Conservation (phyloP, 192 early-diverging fungal genomes). For the Haplosporangium gracile region DNA sequence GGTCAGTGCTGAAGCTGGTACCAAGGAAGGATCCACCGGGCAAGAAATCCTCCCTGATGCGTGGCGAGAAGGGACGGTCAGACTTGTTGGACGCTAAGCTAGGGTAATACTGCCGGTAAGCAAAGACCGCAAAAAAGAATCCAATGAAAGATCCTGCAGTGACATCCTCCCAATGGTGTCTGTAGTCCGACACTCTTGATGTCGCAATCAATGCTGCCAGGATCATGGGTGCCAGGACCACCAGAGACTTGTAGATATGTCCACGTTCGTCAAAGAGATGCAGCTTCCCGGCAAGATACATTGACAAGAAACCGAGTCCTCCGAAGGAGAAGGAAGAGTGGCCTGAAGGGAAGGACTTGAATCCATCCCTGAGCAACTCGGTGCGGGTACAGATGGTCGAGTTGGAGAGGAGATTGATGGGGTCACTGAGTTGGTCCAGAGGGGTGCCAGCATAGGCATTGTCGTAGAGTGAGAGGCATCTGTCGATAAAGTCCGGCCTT, state of each 20-base stretch:
- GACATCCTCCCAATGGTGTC: conserved; percentile 88
- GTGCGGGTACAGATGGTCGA: conserved; percentile 68
- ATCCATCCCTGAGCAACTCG: conserved; percentile 76
- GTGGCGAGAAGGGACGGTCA: conserved; percentile 43
- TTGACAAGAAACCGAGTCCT: conserved; percentile 74
- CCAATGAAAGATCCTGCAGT: conserved; percentile 69
- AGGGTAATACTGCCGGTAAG: conserved; percentile 80
- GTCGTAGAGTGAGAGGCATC: conserved; percentile 59
- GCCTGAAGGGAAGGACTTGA: conserved; percentile 91
- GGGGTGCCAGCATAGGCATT: conserved; percentile 37
- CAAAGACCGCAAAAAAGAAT: conserved; percentile 69
- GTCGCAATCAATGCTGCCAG: conserved; percentile 72
- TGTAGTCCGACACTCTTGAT: conserved; percentile 79
- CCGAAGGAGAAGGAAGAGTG: conserved; percentile 88
- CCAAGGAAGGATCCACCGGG: conserved; percentile 12
- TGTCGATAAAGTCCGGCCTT: conserved; percentile 64
- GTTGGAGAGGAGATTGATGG: conserved; percentile 68
- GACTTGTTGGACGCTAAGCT: conserved; percentile 23
- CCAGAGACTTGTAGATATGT: conserved; percentile 77
- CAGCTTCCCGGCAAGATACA: conserved; percentile 81
- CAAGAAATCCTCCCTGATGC: conserved; percentile 25
- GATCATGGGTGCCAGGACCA: conserved; percentile 70
- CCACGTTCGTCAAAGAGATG: conserved; percentile 76
- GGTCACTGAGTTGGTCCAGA: conserved; percentile 33
- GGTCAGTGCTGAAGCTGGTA: not conserved